phyloP scores from a whole-genome alignment of 2,329 filamentous ascomycete species.

The Neonectria coccinea region DNA sequence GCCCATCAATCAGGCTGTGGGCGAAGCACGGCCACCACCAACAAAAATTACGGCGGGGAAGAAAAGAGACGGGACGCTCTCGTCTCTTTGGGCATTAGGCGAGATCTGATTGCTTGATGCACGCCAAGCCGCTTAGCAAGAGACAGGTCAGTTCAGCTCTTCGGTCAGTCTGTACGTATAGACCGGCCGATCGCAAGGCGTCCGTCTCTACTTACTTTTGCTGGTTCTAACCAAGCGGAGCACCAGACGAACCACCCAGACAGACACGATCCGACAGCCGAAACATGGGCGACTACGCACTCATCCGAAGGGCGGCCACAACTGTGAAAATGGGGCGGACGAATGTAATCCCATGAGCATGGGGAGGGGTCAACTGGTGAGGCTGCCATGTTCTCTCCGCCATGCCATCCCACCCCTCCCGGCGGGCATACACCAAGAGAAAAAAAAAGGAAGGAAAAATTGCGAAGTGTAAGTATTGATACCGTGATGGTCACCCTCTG shows the following conservation, averaged over 20 bases:
- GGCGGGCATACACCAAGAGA: neutral
- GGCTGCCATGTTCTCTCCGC: neutral
- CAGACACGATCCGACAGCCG: neutral
- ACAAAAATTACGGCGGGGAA: neutral
- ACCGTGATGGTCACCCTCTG: neutral
- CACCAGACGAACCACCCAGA: neutral
- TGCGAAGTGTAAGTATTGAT: slow-evolving; percentile 7
- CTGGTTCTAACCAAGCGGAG: too few species aligned
- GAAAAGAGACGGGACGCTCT: neutral
- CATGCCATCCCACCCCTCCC: neutral
- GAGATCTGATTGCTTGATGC: neutral
- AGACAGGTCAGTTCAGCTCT: neutral
- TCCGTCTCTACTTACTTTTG: too few species aligned
- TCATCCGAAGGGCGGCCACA: too few species aligned
- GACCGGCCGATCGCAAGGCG: too few species aligned
- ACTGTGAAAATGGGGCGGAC: neutral
- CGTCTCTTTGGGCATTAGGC: neutral
- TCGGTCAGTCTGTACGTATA: too few species aligned
- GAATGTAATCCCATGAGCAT: too few species aligned
- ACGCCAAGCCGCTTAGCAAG: neutral
- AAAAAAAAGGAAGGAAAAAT: slow-evolving; percentile 5
- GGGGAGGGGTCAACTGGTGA: neutral
- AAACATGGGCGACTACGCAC: too few species aligned
- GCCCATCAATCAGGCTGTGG: slow-evolving; percentile 3
- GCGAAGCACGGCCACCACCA: slow-evolving; percentile 6